Evolutionary conservation across 768 basidiomycete species (phyloP), one percentile per base, ranked within the genome.

Genomic region (Boletellus ananas): DNA sequence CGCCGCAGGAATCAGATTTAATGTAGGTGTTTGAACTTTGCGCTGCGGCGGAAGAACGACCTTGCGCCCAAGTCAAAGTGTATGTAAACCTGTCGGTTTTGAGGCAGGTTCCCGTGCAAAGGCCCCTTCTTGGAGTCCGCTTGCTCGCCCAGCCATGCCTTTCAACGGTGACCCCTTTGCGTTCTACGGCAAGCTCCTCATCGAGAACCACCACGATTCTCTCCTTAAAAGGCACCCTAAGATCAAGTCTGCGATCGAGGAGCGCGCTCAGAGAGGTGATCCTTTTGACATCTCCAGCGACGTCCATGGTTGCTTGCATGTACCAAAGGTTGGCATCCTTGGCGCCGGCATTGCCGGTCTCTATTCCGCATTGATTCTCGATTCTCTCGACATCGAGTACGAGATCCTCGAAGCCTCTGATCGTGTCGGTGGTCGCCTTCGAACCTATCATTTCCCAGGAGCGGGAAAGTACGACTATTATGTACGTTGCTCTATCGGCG

Each of bases 321-420:
- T 46, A 51, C 13, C 36, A 1, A 57, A 60, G 44, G 51, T 62
- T 2, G 61, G 61, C 1, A 55, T 62, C 6, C 4, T 62, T 11
- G 61, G 61, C 4, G 61, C 58, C 2, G 61, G 61, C 1, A 29
- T 50, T 16, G 62, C 52, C 10, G 74, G 75, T 18, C 62, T 77
- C 9, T 75, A 75, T 58, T 58, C 71, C 1, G 78, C 74, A 2
- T 58, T 79, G 61, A 74, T 79, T 0, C 66, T 79, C 14, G 68
- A 78, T 27, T 61, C 59, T 6, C 66, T 76, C 7, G 68, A 59
- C 0, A 71, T 78, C 56, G 51, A 62, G 7, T 79, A 75, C 59
- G 69, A 75, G 17, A 74, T 79, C 37, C 49, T 79, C n/a, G 78
- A 79, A 57, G 73, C 71, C 3, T 60, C 63, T 1, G 56, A 61